A percentile compares a stretch with the other conserved stretches of the same genome.
These are phyloP conservation scores for Orbilia blumenaviensis DNA, from an alignment of 2,329 filamentous ascomycete species.

Conservation along the genomic window DNA sequence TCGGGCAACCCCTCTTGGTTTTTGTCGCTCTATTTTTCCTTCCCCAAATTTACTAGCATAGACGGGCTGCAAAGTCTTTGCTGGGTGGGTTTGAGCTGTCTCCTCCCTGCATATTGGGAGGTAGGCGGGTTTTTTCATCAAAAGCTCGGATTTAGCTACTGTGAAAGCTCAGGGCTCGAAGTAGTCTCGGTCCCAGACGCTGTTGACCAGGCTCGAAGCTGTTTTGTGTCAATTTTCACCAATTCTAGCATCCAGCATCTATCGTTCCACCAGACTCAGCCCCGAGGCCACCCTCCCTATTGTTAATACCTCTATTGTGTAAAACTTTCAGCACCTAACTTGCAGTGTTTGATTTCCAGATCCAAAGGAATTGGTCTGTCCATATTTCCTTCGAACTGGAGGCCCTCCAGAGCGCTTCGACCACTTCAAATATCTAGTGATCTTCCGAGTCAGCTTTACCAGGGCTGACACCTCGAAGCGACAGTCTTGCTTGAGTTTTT, in stretches of 20 bases:
- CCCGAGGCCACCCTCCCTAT: not conserved
- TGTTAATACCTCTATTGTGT: not conserved
- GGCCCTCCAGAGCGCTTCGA: not conserved
- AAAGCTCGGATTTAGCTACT: not conserved
- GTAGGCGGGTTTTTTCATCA: slow-evolving; percentile 4
- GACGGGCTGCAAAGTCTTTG: not conserved
- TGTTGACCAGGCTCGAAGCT: slow-evolving; percentile 20
- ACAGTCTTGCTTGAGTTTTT: slow-evolving; percentile 12
- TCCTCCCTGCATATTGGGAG: not conserved
- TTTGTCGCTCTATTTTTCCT: slow-evolving; percentile 21
- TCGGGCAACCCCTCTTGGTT: slow-evolving; percentile 5
- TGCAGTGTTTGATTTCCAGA: not conserved
- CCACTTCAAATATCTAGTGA: not conserved
- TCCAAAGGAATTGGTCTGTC: not conserved
- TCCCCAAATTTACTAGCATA: slow-evolving; percentile 21
- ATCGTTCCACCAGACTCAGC: slow-evolving; percentile 13
- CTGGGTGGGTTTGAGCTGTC: not conserved
- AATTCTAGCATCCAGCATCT: not conserved
- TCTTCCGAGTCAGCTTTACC: slow-evolving; percentile 26
- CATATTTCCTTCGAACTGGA: not conserved
- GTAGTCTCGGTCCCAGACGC: too few relatives aligned
- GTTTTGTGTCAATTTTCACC: not conserved
- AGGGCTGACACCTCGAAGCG: slow-evolving; percentile 34
- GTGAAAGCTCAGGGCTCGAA: not conserved
- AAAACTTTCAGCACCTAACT: not conserved